Conservation (phyloP, 805 yeast genomes). For the Blastobotrys chiropterorum region DNA sequence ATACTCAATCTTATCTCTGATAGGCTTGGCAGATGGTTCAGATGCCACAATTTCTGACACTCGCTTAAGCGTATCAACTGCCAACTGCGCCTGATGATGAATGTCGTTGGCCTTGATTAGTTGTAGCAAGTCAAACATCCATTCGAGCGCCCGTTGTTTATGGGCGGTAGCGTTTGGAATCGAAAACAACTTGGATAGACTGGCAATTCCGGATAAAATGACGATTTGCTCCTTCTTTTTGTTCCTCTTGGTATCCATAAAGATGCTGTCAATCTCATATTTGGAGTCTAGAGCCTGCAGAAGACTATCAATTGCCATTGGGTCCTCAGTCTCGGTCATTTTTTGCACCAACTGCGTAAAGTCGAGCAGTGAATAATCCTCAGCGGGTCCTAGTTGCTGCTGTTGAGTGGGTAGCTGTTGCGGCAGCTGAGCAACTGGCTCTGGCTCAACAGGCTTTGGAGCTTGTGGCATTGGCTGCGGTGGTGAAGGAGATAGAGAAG, state of each 20-base stretch:
- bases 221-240: not conserved
- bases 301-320: not conserved
- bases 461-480: no score
- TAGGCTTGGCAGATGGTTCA: not conserved
- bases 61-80: not conserved
- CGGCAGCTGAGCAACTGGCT: not conserved
- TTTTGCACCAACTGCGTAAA: not conserved
- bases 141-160: not conserved
- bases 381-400: not conserved
- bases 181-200: not conserved
- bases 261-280: not conserved
- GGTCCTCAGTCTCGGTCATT: not conserved
- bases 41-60: not conserved
- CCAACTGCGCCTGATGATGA: not conserved
- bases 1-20: not conserved
- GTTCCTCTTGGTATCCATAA: not conserved
- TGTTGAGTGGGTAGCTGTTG: no score
- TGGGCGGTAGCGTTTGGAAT: not conserved
- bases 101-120: not conserved
- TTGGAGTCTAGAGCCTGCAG: not conserved
- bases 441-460: no score
- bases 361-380: not conserved
- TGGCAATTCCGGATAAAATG: not conserved
- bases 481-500: not conserved
- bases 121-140: not conserved